These are phyloP conservation scores for Sergeia podlipaevii DNA, from an alignment of 208 protist genomes.

Conservation along the genomic window DNA sequence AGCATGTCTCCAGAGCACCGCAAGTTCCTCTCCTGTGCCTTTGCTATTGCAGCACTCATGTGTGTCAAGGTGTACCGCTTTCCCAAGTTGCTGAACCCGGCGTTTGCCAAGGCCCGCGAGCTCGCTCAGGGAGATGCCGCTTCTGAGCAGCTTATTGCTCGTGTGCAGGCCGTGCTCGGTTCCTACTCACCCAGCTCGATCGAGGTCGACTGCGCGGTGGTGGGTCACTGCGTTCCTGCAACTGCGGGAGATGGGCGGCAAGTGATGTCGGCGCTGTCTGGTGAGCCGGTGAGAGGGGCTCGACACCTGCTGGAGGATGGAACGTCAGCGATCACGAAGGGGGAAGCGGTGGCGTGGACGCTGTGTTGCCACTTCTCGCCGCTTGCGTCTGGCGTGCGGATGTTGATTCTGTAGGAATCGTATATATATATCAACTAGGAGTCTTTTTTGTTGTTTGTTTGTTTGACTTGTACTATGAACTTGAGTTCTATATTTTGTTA, in stretches of 20 bases:
- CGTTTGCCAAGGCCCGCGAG: constrained; percentile 72
- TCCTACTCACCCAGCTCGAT: constrained; percentile 75
- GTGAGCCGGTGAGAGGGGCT: constrained; percentile 38
- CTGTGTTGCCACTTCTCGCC: constrained; percentile 82
- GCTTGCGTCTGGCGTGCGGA: constrained; percentile 43
- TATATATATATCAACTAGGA: neutral
- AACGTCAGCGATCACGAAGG: constrained; percentile 39
- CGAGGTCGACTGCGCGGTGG: constrained; percentile 44
- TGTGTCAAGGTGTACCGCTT: constrained; percentile 89
- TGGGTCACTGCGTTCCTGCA: constrained; percentile 37
- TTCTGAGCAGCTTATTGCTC: constrained; percentile 46
- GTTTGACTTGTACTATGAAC: constrained; percentile 2
- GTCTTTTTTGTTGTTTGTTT: constrained; percentile 3
- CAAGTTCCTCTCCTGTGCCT: constrained; percentile 60
- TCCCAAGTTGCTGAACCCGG: constrained; percentile 64
- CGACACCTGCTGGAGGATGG: constrained; percentile 66
- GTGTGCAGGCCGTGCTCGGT: constrained; percentile 50
- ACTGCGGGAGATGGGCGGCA: constrained; percentile 45
- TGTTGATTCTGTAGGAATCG: constrained; percentile 41
- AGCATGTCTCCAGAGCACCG: constrained; percentile 37
- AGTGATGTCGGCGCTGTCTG: constrained; percentile 47
- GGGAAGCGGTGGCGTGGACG: constrained; percentile 78
- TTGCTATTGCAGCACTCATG: constrained; percentile 66
- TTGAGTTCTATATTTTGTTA: constrained; percentile 26
- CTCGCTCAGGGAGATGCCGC: constrained; percentile 31